Evolutionary conservation across 2,329 filamentous ascomycete species (phyloP), one percentile per base, ranked within the genome.

Genomic region (Didymosphaeria variabile): DNA sequence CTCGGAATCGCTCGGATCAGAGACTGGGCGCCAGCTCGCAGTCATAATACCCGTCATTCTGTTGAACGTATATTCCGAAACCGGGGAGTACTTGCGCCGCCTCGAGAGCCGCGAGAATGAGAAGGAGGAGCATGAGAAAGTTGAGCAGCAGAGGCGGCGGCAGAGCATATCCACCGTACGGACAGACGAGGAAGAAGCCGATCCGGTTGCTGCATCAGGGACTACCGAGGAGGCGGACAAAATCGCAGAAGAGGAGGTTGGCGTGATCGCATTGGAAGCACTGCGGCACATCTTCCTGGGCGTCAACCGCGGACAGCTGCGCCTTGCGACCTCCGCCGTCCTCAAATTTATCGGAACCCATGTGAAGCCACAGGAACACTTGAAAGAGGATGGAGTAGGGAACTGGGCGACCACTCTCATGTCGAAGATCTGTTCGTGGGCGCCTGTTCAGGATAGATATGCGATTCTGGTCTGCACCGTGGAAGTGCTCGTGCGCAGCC

Each of bases 401-500:
- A 90, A 87, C 53, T 98, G 94, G 94, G 90, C 93, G 1, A 90
- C 93, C 29, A 90, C 89, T 59, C 84, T 98, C 54, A 92, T 96
- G 75, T 88, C 90, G 70, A 86, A 94, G 63, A 86, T 94, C 56
- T 89, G 93, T 17, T 87, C 88, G 60, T 98, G 94, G 93, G 91
- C 93, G 0, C 93, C 95, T 0, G 94, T 98, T 1, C 94, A 98
- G 76, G 93, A 97, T 73, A 91, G 95, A 57, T 98, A 97, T 80
- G 88, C 94, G 42, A 95, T 98, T 59, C 84, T 97, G 50, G 86
- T 97, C 49, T 91, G 91, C 0, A 86, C 91, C 2, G 88, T 96
- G 80, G 94, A 97, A 68, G 87, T 86, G 3, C 81, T 98, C 54
- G 82, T 91, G 4, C 85, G 86, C 59, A 88, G 87, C 47, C 87